Percentiles rank a stretch among this genome's conserved stretches.
Conservation (phyloP, 805 yeast species). For the Lachancea dasiensis region DNA sequence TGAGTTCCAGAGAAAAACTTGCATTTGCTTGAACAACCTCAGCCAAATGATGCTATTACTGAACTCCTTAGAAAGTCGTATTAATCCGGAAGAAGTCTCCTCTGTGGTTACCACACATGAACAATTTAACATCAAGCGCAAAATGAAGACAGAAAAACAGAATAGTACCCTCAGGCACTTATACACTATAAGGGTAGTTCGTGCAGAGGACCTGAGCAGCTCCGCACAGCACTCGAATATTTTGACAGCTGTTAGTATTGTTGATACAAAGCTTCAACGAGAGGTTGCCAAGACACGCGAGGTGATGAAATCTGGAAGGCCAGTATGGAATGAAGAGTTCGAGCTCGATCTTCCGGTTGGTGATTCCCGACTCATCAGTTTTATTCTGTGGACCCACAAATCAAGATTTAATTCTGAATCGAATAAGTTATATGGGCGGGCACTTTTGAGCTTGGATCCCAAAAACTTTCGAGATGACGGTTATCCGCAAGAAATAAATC, state of each 20-base stretch:
- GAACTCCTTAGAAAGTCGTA: constrained; percentile 45
- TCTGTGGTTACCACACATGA: constrained; percentile 34
- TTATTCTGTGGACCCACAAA: constrained; percentile 67
- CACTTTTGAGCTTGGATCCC: constrained; percentile 56
- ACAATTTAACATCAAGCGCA: constrained; percentile 25
- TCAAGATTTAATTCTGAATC: constrained; percentile 32
- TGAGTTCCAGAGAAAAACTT: constrained; percentile 53
- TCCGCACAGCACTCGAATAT: constrained; percentile 41
- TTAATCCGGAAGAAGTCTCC: constrained; percentile 56
- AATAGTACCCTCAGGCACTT: constrained; percentile 35
- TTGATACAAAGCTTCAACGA: constrained; percentile 47
- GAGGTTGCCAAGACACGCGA: constrained; percentile 68
- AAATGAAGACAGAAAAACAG: constrained; percentile 3
- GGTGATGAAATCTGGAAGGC: constrained; percentile 54
- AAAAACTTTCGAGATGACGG: constrained; percentile 60
- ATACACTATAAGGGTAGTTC: constrained; percentile 56
- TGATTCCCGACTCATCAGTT: constrained; percentile 43
- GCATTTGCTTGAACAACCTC: constrained; percentile 72
- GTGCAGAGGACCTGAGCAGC: constrained; percentile 56
- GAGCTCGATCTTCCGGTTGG: constrained; percentile 43
- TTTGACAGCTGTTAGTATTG: constrained; percentile 57
- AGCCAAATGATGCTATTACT: constrained; percentile 45
- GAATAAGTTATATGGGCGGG: constrained; percentile 62
- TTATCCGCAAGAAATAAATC: constrained; percentile 50
- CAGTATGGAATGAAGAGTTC: constrained; percentile 85